phyloP scores from a whole-genome alignment of 164 flowering plant species.

The Magnolia officinalis region DNA sequence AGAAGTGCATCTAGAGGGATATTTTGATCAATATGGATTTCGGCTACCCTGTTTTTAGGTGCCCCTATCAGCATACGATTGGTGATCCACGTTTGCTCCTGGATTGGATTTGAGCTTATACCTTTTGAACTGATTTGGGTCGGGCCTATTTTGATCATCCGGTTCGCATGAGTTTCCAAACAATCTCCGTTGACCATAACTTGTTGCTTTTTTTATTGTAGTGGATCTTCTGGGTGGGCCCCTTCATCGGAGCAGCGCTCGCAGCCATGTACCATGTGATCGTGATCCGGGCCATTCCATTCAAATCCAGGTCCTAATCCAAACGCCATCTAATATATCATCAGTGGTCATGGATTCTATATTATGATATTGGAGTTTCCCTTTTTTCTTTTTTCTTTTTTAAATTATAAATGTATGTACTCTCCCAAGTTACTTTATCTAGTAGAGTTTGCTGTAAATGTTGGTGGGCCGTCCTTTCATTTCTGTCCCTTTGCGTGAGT shows the following conservation, averaged over 20 bases:
- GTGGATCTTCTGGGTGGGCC: conserved; percentile 42
- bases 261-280: conserved; percentile 30
- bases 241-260: conserved; percentile 34
- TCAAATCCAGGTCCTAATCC: conserved; percentile 20
- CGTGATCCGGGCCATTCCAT: conserved; percentile 37
- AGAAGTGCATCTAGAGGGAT: no score
- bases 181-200: neutral
- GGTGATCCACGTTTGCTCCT: no score
- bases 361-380: neutral
- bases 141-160: no score
- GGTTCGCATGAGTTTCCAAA: no score
- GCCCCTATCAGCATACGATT: no score
- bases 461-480: neutral
- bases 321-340: neutral
- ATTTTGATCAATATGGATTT: no score
- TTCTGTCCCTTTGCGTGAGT: neutral
- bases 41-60: no score
- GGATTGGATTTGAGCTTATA: no score
- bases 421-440: neutral
- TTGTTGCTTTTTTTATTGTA: conserved; percentile 7
- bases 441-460: conserved; percentile 7
- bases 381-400: neutral
- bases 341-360: neutral
- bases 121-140: no score
- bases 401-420: neutral